A percentile compares a stretch with the other conserved stretches of the same genome.
Evolutionary conservation across 352 stramenopile species (phyloP).

Genomic region (Phytophthora meadii): DNA sequence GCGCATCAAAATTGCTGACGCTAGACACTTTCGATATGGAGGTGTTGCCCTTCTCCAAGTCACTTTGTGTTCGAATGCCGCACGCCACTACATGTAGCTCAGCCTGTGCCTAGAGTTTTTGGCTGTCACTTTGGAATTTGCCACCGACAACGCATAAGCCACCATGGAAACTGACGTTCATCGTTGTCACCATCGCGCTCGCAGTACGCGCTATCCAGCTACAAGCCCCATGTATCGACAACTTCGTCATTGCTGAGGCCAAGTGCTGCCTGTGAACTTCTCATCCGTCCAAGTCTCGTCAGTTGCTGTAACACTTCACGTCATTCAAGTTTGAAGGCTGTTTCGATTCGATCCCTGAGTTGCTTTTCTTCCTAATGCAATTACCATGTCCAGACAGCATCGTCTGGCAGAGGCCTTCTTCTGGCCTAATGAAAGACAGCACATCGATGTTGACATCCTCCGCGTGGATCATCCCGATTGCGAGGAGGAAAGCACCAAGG

Average conservation of each 20-base stretch:
- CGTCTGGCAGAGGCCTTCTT: too few relatives aligned
- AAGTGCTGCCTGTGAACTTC: constrained; percentile 23
- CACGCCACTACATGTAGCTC: background rate
- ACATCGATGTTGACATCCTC: too few relatives aligned
- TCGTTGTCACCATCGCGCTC: constrained; percentile 1
- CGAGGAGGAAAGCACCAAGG: too few relatives aligned
- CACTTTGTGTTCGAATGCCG: constrained; percentile 1
- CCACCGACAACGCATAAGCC: background rate
- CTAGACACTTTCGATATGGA: constrained; percentile 15
- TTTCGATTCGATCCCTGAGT: background rate
- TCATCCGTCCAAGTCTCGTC: background rate
- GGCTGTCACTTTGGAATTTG: constrained; percentile 17
- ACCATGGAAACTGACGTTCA: constrained; percentile 16
- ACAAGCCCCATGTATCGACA: background rate
- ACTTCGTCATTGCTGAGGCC: constrained; percentile 6
- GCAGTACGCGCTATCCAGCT: constrained; percentile 1
- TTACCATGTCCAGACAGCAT: too few relatives aligned
- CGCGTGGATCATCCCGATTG: too few relatives aligned
- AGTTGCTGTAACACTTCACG: background rate
- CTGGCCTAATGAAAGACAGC: too few relatives aligned
- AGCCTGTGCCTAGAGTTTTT: background rate
- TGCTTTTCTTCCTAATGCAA: too few relatives aligned
- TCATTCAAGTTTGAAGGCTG: background rate
- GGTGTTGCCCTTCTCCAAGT: background rate
- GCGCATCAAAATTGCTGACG: constrained; percentile 14